Conservation (phyloP, 2,329 filamentous ascomycete genomes). For the Scytalidium lignicola region DNA sequence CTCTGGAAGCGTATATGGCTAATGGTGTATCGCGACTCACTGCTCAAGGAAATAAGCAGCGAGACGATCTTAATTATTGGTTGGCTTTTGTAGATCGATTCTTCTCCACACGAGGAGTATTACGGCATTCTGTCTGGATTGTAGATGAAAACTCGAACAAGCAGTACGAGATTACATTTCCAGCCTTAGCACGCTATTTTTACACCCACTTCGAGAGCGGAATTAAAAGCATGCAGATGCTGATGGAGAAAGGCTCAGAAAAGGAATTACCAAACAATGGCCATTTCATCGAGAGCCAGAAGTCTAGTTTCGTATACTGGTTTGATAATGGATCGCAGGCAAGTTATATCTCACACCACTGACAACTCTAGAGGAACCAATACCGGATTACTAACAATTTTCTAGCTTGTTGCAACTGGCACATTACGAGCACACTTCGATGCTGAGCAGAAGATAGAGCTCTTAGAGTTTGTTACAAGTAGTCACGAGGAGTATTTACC, state of each 20-base stretch:
- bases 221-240: slow-evolving; percentile 78
- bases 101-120: slow-evolving; percentile 72
- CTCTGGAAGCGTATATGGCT: slow-evolving; percentile 18
- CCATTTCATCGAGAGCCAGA: slow-evolving; percentile 69
- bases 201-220: slow-evolving; percentile 84
- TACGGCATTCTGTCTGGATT: slow-evolving; percentile 65
- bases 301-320: slow-evolving; percentile 82
- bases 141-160: slow-evolving; percentile 60
- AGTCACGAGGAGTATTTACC: slow-evolving; percentile 81
- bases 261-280: slow-evolving; percentile 53
- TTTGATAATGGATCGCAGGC: slow-evolving; percentile 81
- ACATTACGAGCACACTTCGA: slow-evolving; percentile 76
- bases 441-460: slow-evolving; percentile 71
- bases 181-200: slow-evolving; percentile 83
- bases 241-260: slow-evolving; percentile 65
- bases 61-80: slow-evolving; percentile 73
- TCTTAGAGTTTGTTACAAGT: slow-evolving; percentile 74
- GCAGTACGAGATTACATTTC: slow-evolving; percentile 78
- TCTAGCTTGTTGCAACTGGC: slow-evolving; percentile 70
- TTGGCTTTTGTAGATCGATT: slow-evolving; percentile 72
- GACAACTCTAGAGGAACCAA: not conserved
- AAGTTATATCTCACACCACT: slow-evolving; percentile 30
- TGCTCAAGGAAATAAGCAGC: slow-evolving; percentile 49
- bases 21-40: slow-evolving; percentile 13
- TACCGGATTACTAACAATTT: no score